Percentiles rank a stretch among this genome's conserved stretches.
Evolutionary conservation across 495 filamentous ascomycete genomes (phyloP).

Genomic region (Parathielavia hyrcaniae): DNA sequence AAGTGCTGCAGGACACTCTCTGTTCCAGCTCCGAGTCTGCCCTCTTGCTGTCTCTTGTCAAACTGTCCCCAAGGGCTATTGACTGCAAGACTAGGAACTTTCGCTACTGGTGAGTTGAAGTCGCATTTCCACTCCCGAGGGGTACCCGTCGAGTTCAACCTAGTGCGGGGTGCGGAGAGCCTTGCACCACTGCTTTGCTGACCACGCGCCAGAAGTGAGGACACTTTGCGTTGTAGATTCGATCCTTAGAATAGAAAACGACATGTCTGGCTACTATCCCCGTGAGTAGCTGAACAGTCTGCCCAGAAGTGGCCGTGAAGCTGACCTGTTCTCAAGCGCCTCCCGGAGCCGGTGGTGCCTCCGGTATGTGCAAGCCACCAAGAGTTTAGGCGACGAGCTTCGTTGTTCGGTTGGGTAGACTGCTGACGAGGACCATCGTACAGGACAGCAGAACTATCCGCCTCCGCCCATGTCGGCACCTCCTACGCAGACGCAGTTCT

Average conservation of each 20-base stretch:
- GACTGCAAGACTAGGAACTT: too few relatives aligned
- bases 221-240: neutral
- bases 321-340: slow-evolving; percentile 23
- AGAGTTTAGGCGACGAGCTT: neutral
- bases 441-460: slow-evolving; percentile 29
- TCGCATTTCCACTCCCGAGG: too few relatives aligned
- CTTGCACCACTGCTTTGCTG: neutral
- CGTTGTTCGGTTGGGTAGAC: neutral
- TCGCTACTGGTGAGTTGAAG: too few relatives aligned
- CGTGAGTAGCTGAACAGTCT: slow-evolving; percentile 23
- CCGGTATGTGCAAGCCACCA: slow-evolving; percentile 21
- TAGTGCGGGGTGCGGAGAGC: slow-evolving; percentile 14
- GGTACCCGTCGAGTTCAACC: neutral
- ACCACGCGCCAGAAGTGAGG: neutral
- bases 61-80: too few relatives aligned
- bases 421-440: neutral
- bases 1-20: neutral
- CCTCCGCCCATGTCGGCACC: slow-evolving; percentile 37
- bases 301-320: neutral
- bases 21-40: too few relatives aligned
- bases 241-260: neutral
- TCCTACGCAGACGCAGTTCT: slow-evolving; percentile 44
- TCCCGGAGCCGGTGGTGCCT: slow-evolving; percentile 21
- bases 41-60: too few relatives aligned
- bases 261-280: slow-evolving; percentile 33